Evolutionary conservation across 1,139 yeast genomes (phyloP).

Genomic region (Geotrichum klebahnii): DNA sequence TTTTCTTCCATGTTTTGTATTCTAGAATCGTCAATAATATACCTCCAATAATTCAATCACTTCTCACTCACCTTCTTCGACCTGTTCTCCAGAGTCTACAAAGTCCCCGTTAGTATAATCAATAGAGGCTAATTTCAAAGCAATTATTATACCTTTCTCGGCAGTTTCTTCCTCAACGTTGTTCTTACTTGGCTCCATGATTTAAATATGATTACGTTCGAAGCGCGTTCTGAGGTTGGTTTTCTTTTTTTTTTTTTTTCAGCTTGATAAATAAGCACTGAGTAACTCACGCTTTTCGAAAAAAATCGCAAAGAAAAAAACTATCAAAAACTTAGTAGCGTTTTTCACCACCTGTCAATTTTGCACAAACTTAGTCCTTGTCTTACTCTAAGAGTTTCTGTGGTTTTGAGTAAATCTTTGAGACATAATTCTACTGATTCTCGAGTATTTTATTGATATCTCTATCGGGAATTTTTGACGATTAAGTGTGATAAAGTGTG

Average conservation of each 20-base stretch:
- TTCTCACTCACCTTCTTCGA: conserved; percentile 18
- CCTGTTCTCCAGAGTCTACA: conserved; percentile 18
- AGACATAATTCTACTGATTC: background rate
- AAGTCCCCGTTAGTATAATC: no score
- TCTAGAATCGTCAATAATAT: conserved; percentile 40
- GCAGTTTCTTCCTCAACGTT: background rate
- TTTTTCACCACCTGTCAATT: background rate
- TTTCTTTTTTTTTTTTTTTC: background rate
- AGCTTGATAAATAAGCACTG: no score
- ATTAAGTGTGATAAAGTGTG: no score
- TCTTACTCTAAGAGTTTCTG: background rate
- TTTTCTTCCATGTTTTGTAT: conserved; percentile 91
- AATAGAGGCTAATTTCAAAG: background rate
- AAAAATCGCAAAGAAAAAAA: no score
- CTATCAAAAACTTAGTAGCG: no score
- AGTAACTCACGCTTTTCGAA: no score
- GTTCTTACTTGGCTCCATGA: background rate
- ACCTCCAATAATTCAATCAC: background rate
- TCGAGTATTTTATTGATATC: background rate
- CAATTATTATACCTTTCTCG: background rate
- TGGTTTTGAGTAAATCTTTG: background rate
- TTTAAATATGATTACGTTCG: background rate
- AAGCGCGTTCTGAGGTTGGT: background rate
- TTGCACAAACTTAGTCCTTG: background rate
- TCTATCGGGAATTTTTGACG: background rate